A percentile compares a stretch with the other conserved stretches of the same genome.
phyloP scores from a whole-genome alignment of 2,329 filamentous ascomycete genomes.

The Cyphellophora attinorum region DNA sequence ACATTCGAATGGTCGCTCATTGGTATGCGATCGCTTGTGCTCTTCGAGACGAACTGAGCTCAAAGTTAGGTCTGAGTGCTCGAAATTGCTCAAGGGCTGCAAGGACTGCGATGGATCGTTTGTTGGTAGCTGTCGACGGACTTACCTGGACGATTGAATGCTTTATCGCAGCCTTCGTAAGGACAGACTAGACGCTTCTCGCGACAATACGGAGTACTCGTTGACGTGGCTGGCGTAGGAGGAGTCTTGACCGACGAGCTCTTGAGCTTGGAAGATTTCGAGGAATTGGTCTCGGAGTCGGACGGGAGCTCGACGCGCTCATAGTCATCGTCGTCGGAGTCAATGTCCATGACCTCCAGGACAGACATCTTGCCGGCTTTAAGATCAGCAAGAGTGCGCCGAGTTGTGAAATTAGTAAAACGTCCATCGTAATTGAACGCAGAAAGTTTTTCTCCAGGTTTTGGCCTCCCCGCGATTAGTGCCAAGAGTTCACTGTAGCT shows the following conservation, averaged over 20 bases:
- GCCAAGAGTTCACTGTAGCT: no score
- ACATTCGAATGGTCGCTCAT: slow-evolving; percentile 72
- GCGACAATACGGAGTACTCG: slow-evolving; percentile 40
- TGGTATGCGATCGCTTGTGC: slow-evolving; percentile 76
- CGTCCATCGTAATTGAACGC: no score
- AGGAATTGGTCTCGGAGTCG: background rate
- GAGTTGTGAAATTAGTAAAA: no score
- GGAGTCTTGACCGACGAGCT: background rate
- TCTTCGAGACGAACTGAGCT: slow-evolving; percentile 67
- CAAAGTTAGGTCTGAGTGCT: no score
- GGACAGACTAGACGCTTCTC: slow-evolving; percentile 71
- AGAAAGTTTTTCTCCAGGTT: no score
- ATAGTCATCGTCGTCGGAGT: slow-evolving; percentile 25
- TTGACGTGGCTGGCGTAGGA: background rate
- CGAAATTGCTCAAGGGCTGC: no score
- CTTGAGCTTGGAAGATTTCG: no score
- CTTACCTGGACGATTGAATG: slow-evolving; percentile 79
- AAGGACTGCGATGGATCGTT: no score
- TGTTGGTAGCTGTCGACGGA: no score
- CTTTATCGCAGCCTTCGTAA: slow-evolving; percentile 64
- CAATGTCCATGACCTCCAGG: slow-evolving; percentile 40
- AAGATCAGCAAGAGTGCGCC: no score
- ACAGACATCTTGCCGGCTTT: no score
- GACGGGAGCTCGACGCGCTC: background rate
- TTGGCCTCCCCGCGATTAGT: no score